A percentile compares a stretch with the other conserved stretches of the same genome.
phyloP scores from a whole-genome alignment of 2,329 filamentous ascomycete species.

The Tricladium varicosporioides region DNA sequence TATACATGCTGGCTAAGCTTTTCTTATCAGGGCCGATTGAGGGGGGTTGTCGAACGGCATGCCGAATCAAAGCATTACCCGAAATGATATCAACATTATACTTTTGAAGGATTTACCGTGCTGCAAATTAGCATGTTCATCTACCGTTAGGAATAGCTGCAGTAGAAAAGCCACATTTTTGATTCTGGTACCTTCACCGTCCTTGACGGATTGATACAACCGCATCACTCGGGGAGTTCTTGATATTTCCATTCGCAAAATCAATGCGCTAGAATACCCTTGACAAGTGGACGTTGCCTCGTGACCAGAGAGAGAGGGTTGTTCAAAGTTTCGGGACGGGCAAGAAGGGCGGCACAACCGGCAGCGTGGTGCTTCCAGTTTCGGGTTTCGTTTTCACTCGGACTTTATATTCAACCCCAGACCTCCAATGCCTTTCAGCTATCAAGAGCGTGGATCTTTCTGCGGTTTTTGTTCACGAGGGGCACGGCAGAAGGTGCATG shows the following conservation, averaged over 20 bases:
- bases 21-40: not conserved
- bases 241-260: constrained; percentile 1
- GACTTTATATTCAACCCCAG: too few relatives aligned
- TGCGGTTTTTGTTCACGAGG: too few relatives aligned
- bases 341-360: constrained; percentile 12
- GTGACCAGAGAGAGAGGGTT: constrained; percentile 8
- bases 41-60: not conserved
- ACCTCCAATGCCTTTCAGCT: too few relatives aligned
- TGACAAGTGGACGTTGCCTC: not conserved
- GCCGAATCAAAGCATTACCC: not conserved
- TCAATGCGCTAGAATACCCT: too few relatives aligned
- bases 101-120: too few relatives aligned
- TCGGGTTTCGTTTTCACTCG: too few relatives aligned
- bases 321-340: not conserved
- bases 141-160: too few relatives aligned
- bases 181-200: not conserved
- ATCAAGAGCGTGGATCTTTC: too few relatives aligned
- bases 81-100: too few relatives aligned
- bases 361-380: not conserved
- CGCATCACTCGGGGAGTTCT: constrained; percentile 4
- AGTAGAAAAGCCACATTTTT: too few relatives aligned
- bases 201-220: constrained; percentile 10
- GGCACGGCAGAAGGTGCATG: not conserved
- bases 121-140: too few relatives aligned
- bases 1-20: too few relatives aligned